phyloP scores from a whole-genome alignment of 257 asterid genomes.

The Petrea volubilis region DNA sequence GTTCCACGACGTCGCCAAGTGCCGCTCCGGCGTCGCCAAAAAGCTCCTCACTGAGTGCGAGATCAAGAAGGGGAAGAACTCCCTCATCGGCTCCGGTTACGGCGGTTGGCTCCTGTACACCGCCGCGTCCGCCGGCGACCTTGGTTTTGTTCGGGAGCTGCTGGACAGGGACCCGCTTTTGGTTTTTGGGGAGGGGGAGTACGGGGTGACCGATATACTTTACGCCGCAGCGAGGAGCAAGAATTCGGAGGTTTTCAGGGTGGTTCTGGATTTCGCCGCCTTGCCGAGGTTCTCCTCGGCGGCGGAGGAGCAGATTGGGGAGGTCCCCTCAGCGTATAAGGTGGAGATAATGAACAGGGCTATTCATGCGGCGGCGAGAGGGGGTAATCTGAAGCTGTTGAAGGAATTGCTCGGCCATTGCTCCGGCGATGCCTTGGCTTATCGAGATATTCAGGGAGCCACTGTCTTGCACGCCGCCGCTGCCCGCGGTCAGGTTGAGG shows the following conservation, averaged over 20 bases:
- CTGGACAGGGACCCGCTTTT: constrained; percentile 74
- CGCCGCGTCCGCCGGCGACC: constrained; percentile 93
- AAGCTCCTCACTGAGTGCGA: constrained; percentile 66
- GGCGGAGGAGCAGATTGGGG: constrained; percentile 49
- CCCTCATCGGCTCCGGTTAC: constrained; percentile 73
- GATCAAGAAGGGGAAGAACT: constrained; percentile 54
- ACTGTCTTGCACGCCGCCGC: constrained; percentile 89
- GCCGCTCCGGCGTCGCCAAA: constrained; percentile 72
- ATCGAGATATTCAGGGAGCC: constrained; percentile 75
- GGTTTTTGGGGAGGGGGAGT: constrained; percentile 93
- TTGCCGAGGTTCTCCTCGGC: constrained; percentile 56
- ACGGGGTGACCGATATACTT: constrained; percentile 81
- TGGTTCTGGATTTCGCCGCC: constrained; percentile 63
- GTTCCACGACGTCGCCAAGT: constrained; percentile 73
- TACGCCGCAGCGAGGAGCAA: constrained; percentile 91
- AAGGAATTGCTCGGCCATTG: constrained; percentile 70
- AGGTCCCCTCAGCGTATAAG: constrained; percentile 71
- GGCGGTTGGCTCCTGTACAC: constrained; percentile 98
- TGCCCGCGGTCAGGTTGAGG: constrained; percentile 86
- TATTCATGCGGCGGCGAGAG: constrained; percentile 93
- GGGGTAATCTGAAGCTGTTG: constrained; percentile 72
- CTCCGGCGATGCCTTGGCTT: constrained; percentile 58
- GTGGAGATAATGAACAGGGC: constrained; percentile 85
- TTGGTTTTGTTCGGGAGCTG: constrained; percentile 63
- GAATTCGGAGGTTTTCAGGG: constrained; percentile 58